Conservation (phyloP, 768 basidiomycete genomes). For the Rhodotorula toruloides region DNA sequence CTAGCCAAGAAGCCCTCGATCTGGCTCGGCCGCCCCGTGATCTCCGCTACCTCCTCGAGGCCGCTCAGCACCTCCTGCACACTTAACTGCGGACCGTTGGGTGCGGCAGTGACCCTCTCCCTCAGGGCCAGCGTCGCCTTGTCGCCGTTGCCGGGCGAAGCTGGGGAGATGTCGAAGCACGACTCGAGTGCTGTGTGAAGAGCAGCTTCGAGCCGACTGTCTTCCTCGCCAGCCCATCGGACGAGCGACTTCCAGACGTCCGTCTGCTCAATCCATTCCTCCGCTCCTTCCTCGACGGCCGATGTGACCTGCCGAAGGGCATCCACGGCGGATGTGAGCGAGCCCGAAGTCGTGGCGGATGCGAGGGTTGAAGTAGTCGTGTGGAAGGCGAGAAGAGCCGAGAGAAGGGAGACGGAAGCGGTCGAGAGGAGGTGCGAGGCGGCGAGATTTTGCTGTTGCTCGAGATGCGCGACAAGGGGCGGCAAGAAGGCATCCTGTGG, state of each 20-base stretch:
- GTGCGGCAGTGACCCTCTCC: not conserved
- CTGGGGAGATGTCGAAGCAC: slow-evolving; percentile 18
- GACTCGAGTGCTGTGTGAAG: slow-evolving; percentile 23
- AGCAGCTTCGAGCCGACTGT: slow-evolving; percentile 17
- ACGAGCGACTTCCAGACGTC: slow-evolving; percentile 20
- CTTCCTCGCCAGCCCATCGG: slow-evolving; percentile 26
- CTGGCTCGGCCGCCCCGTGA: slow-evolving; percentile 8
- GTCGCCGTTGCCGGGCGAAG: not conserved
- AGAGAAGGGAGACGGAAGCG: slow-evolving; percentile 12
- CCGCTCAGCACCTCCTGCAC: slow-evolving; percentile 3
- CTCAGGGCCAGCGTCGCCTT: not conserved
- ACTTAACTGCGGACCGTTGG: not conserved
- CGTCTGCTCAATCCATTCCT: slow-evolving; percentile 31
- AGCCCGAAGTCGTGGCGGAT: slow-evolving; percentile 15
- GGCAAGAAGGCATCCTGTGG: slow-evolving; percentile 24
- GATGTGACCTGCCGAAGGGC: slow-evolving; percentile 1
- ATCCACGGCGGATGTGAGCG: slow-evolving; percentile 14
- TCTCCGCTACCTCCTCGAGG: slow-evolving; percentile 13
- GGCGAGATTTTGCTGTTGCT: slow-evolving; percentile 14
- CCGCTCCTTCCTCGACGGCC: slow-evolving; percentile 18
- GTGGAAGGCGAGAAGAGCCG: slow-evolving; percentile 23
- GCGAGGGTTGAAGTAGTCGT: slow-evolving; percentile 12
- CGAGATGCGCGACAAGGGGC: slow-evolving; percentile 12
- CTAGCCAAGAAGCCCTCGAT: slow-evolving; percentile 11
- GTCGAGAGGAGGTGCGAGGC: slow-evolving; percentile 14